Evolutionary conservation across 2,329 filamentous ascomycete genomes (phyloP).

Genomic region (Diplodia scrobiculata): DNA sequence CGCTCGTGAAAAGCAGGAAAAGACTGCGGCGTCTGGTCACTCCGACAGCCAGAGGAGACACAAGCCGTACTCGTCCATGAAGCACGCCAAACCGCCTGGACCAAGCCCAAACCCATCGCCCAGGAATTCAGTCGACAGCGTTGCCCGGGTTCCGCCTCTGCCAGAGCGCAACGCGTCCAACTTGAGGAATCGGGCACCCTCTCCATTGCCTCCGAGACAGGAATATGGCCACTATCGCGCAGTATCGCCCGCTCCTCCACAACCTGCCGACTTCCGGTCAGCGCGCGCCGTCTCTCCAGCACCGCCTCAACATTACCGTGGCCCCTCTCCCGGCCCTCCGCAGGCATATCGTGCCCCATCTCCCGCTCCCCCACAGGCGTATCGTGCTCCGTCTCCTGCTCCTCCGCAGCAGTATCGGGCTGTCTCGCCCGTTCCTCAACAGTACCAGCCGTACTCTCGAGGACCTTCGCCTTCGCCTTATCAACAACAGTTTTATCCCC

Average conservation of each 20-base stretch:
- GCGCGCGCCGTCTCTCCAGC: constrained; percentile 34
- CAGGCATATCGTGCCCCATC: constrained; percentile 34
- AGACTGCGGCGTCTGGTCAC: constrained; percentile 35
- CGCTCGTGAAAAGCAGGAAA: constrained; percentile 41
- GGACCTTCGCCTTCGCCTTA: constrained; percentile 31
- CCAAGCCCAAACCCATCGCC: constrained; percentile 38
- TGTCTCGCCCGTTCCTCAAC: constrained; percentile 36
- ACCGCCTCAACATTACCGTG: constrained; percentile 32
- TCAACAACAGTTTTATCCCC: constrained; percentile 29
- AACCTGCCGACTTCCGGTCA: constrained; percentile 29
- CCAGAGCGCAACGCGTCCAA: constrained; percentile 17
- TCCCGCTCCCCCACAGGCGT: constrained; percentile 31
- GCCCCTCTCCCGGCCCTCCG: constrained; percentile 33
- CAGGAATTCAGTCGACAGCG: constrained; percentile 19
- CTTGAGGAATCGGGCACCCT: constrained; percentile 19
- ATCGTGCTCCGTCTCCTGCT: constrained; percentile 9
- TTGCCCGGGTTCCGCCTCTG: constrained; percentile 14
- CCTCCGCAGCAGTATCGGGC: constrained; percentile 33
- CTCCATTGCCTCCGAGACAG: constrained; percentile 33
- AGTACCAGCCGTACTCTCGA: constrained; percentile 36
- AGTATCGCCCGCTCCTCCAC: constrained; percentile 46
- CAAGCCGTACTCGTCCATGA: constrained; percentile 56
- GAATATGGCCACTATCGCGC: constrained; percentile 36
- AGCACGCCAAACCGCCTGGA: constrained; percentile 43
- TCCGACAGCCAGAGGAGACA: constrained; percentile 44